phyloP scores from a whole-genome alignment of 805 yeast genomes.

The Kodamaea jinghongensis region DNA sequence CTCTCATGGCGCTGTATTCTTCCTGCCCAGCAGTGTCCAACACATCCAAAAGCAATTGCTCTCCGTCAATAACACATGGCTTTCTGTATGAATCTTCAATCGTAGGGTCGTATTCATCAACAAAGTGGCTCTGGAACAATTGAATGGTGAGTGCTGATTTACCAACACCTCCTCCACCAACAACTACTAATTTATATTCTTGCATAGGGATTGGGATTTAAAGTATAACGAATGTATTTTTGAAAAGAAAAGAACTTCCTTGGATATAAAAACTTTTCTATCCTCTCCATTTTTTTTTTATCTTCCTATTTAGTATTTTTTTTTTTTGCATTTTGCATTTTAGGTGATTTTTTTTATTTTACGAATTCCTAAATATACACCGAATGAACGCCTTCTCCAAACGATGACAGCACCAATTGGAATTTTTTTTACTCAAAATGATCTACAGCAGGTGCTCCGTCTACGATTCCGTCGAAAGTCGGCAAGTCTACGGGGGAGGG shows the following conservation, averaged over 20 bases:
- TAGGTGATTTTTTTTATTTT: no score
- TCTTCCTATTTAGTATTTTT: no score
- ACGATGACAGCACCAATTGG: no score
- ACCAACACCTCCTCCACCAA: conserved; percentile 99
- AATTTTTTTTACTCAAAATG: no score
- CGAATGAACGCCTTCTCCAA: no score
- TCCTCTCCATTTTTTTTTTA: no score
- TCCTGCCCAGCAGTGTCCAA: conserved; percentile 99
- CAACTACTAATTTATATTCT: conserved; percentile 92
- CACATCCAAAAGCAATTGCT: conserved; percentile 63
- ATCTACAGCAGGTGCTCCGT: no score
- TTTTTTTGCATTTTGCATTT: no score
- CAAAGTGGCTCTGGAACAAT: conserved; percentile 90
- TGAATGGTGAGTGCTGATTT: conserved; percentile 95
- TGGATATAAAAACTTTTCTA: no score
- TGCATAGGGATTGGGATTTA: conserved; percentile 38
- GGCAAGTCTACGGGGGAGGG: no score
- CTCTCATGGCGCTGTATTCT: conserved; percentile 82
- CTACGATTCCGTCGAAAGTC: no score
- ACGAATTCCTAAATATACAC: no score
- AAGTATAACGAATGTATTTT: neutral
- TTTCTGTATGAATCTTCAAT: conserved; percentile 91
- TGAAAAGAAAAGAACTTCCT: conserved; percentile 1
- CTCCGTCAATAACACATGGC: conserved; percentile 78
- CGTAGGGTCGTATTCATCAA: conserved; percentile 97